Conservation (phyloP, 1,284 basidiomycete species). For the Pyrrhoderma noxium region DNA sequence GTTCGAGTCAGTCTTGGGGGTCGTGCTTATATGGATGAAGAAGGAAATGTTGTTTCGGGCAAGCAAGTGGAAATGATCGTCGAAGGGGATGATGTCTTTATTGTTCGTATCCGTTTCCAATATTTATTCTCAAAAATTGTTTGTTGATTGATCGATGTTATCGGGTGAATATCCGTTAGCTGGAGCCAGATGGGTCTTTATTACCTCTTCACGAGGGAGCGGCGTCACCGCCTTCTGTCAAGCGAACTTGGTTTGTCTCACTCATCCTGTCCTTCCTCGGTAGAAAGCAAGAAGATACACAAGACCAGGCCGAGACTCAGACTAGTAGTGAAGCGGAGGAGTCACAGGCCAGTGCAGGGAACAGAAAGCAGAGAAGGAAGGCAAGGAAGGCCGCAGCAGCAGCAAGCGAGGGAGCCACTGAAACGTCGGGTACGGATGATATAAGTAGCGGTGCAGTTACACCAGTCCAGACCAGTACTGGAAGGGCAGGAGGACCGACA, state of each 20-base stretch:
- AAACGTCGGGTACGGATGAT: conserved; percentile 32
- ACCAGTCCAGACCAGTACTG: conserved; percentile 21
- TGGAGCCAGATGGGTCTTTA: conserved; percentile 41
- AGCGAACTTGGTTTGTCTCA: conserved; percentile 44
- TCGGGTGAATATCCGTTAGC: conserved; percentile 26
- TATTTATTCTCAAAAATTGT: conserved; percentile 5
- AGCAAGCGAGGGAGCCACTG: conserved; percentile 19
- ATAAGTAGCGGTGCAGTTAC: conserved; percentile 37
- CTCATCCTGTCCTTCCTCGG: conserved; percentile 31
- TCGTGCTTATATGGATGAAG: conserved; percentile 42
- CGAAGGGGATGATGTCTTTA: conserved; percentile 59
- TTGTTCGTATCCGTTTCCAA: conserved; percentile 42
- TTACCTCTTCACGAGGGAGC: conserved; percentile 44
- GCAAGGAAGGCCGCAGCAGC: conserved; percentile 7
- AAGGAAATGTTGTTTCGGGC: conserved; percentile 42
- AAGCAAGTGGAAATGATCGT: conserved; percentile 72
- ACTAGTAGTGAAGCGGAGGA: conserved; percentile 21
- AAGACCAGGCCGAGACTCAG: conserved; percentile 21
- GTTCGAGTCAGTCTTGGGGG: conserved; percentile 66
- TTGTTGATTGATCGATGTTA: conserved; percentile 34
- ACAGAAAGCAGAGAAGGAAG: conserved; percentile 28
- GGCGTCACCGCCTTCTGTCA: conserved; percentile 39
- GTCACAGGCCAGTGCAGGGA: conserved; percentile 23
- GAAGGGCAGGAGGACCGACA: conserved; percentile 5
- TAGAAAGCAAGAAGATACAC: conserved; percentile 25